phyloP scores from a whole-genome alignment of 1,139 yeast species.

The Trichomonascaceae sp. region DNA sequence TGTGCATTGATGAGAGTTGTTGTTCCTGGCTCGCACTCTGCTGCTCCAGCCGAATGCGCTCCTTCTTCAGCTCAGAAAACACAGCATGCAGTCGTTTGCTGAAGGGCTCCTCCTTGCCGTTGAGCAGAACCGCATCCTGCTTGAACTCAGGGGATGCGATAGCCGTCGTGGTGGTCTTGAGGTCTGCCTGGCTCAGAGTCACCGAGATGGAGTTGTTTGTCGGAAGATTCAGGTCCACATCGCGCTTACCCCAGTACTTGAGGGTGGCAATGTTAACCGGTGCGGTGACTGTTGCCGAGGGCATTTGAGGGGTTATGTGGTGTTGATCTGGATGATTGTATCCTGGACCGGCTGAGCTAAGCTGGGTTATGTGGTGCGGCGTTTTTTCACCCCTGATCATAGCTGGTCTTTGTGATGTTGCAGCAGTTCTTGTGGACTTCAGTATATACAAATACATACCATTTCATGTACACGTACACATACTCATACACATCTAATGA shows the following conservation, averaged over 20 bases:
- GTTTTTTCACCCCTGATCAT: no score
- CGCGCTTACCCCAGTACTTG: conserved; percentile 98
- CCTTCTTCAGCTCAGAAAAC: conserved; percentile 52
- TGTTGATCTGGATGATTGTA: no score
- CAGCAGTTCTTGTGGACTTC: no score
- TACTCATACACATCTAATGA: no score
- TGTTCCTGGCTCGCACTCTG: conserved; percentile 39
- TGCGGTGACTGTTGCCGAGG: conserved; percentile 78
- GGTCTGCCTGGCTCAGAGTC: conserved; percentile 78
- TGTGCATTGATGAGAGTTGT: conserved; percentile 46
- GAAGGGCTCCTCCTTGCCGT: conserved; percentile 60
- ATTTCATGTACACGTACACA: no score
- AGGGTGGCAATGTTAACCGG: conserved; percentile 96
- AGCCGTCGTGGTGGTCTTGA: conserved; percentile 84
- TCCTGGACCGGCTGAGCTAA: no score
- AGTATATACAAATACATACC: no score
- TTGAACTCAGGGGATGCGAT: conserved; percentile 46
- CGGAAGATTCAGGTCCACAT: conserved; percentile 73
- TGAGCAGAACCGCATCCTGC: conserved; percentile 67
- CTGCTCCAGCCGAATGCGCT: conserved; percentile 9
- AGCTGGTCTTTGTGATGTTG: no score
- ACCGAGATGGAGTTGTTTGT: conserved; percentile 94
- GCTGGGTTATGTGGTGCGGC: no score
- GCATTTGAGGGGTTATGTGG: conserved; percentile 25
- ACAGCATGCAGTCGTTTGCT: conserved; percentile 66